A percentile compares a stretch with the other conserved stretches of the same genome.
phyloP scores from a whole-genome alignment of 169 alveolate genomes.

The Babesia microti region DNA sequence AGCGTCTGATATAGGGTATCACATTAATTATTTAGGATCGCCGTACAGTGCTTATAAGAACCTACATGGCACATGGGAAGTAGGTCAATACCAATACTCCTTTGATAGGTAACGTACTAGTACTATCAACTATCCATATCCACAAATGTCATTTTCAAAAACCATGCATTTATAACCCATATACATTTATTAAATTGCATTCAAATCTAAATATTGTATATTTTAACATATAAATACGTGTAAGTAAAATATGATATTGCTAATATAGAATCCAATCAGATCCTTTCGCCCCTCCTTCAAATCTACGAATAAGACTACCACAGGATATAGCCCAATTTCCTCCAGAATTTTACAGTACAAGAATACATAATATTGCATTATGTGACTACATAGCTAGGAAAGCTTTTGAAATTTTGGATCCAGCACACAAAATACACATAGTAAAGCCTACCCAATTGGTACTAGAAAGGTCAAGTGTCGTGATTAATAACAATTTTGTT shows the following conservation, averaged over 20 bases:
- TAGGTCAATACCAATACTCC: too few species aligned
- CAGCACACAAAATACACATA: slow-evolving; percentile 3
- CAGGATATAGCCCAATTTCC: slow-evolving; percentile 42
- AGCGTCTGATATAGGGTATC: too few species aligned
- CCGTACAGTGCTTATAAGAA: too few species aligned
- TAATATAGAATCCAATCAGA: slow-evolving; percentile 53
- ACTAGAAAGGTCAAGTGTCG: slow-evolving; percentile 15
- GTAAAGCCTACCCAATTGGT: slow-evolving; percentile 31
- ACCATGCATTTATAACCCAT: too few species aligned
- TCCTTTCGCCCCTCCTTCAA: slow-evolving; percentile 64
- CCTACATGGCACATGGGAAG: too few species aligned
- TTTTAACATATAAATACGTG: background rate
- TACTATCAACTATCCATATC: too few species aligned
- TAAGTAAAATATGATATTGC: slow-evolving; percentile 1
- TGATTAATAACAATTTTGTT: slow-evolving; percentile 10
- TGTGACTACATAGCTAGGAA: slow-evolving; percentile 40
- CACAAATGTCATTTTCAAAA: too few species aligned
- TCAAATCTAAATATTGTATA: background rate
- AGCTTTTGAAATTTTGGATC: background rate
- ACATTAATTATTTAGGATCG: too few species aligned
- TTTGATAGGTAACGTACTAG: too few species aligned
- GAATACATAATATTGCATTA: slow-evolving; percentile 40
- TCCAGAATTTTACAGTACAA: slow-evolving; percentile 6
- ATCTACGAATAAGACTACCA: slow-evolving; percentile 43
- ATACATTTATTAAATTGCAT: background rate